phyloP scores from a whole-genome alignment of 495 filamentous ascomycete genomes.

The Neurospora cerealis region DNA sequence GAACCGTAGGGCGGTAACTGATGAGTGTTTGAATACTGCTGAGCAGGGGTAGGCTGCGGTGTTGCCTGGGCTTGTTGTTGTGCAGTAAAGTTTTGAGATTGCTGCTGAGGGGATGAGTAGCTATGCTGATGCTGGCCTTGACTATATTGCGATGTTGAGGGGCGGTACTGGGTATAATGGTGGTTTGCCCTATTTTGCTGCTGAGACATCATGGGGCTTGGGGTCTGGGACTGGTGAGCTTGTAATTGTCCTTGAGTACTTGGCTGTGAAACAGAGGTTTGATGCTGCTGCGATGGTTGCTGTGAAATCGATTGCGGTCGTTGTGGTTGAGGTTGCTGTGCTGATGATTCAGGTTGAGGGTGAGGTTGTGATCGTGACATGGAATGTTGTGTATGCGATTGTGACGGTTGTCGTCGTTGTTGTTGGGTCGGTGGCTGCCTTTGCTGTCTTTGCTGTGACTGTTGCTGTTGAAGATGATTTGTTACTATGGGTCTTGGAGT shows the following conservation, averaged over 20 bases:
- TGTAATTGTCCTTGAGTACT: background rate
- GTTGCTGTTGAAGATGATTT: slow-evolving; percentile 14
- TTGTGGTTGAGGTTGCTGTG: slow-evolving; percentile 19
- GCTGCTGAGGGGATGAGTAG: slow-evolving; percentile 12
- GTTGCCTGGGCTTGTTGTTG: background rate
- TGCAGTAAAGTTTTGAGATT: slow-evolving; percentile 3
- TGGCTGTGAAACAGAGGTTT: background rate
- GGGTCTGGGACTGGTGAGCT: slow-evolving; percentile 4
- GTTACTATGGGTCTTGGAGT: slow-evolving; percentile 5
- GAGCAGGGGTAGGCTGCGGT: slow-evolving; percentile 7
- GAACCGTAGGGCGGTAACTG: slow-evolving; percentile 13
- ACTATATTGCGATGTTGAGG: slow-evolving; percentile 8
- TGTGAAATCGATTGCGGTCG: slow-evolving; percentile 7
- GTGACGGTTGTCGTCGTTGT: slow-evolving; percentile 4
- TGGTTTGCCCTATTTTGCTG: slow-evolving; percentile 11
- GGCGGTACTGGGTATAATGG: slow-evolving; percentile 14
- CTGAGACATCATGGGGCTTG: slow-evolving; percentile 8
- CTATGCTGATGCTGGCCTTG: slow-evolving; percentile 13
- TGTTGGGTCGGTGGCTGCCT: slow-evolving; percentile 14
- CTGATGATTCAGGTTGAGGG: slow-evolving; percentile 4
- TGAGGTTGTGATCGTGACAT: slow-evolving; percentile 14
- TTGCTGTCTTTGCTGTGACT: slow-evolving; percentile 15
- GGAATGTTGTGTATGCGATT: slow-evolving; percentile 7
- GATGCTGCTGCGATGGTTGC: background rate
- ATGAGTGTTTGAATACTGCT: slow-evolving; percentile 14